Percentiles rank a stretch among this genome's conserved stretches.
phyloP scores from a whole-genome alignment of 768 basidiomycete genomes.

The Calocera viscosa region DNA sequence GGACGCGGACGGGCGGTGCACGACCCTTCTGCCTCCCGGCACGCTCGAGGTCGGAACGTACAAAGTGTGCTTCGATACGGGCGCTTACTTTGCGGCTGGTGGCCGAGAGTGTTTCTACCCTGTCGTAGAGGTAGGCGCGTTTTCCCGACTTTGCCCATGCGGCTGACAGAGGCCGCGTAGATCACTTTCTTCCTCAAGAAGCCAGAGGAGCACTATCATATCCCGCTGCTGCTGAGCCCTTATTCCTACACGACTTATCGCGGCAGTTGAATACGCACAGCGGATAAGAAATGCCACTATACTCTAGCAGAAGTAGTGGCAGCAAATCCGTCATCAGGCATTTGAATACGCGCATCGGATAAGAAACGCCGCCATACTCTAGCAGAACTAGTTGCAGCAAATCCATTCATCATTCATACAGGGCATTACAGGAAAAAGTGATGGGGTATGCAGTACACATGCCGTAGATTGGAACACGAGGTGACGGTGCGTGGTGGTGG shows the following conservation, averaged over 20 bases:
- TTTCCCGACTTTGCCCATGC: no score
- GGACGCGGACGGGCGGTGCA: conserved; percentile 71
- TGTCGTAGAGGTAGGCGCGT: conserved; percentile 66
- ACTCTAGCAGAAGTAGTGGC: not conserved
- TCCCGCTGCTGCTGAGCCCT: conserved; percentile 83
- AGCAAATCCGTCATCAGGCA: conserved; percentile 44
- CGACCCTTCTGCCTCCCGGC: conserved; percentile 52
- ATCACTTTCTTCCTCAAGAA: conserved; percentile 64
- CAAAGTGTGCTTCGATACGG: conserved; percentile 75
- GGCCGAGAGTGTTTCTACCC: conserved; percentile 72
- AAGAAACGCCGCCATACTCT: no score
- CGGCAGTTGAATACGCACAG: conserved; percentile 41
- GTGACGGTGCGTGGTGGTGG: no score
- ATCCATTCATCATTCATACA: not conserved
- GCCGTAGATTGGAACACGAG: not conserved
- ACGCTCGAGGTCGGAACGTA: conserved; percentile 52
- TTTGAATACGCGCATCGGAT: conserved; percentile 23
- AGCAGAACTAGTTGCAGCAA: no score
- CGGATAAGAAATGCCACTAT: not conserved
- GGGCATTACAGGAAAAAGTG: not conserved
- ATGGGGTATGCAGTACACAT: not conserved
- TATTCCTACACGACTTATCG: conserved; percentile 86
- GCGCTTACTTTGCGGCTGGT: conserved; percentile 60
- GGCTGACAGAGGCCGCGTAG: conserved; percentile 29
- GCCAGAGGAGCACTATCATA: conserved; percentile 75